phyloP scores from a whole-genome alignment of 2,329 filamentous ascomycete genomes.

The Pseudogymnoascus sp. region DNA sequence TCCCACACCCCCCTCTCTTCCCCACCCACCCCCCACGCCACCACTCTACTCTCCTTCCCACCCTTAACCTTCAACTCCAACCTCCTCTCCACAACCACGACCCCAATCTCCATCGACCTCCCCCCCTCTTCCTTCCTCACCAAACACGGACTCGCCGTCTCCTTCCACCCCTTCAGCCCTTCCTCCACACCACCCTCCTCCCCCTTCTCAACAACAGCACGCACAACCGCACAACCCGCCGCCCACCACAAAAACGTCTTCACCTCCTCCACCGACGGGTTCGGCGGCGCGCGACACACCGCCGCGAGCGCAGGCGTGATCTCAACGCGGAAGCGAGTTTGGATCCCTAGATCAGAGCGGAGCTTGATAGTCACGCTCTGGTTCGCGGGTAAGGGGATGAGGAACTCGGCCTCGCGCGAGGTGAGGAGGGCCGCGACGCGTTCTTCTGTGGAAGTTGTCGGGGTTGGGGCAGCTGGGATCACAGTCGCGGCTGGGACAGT shows the following conservation, averaged over 20 bases:
- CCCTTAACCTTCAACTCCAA: conserved; percentile 19
- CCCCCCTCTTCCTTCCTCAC: neutral
- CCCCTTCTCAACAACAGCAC: neutral
- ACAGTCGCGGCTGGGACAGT: conserved; percentile 16
- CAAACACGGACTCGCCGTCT: neutral
- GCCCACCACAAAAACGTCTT: neutral
- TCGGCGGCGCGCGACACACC: neutral
- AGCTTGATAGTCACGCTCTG: conserved; percentile 31
- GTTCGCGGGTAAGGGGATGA: conserved; percentile 28
- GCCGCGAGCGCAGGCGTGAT: neutral
- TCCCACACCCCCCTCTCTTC: conserved; percentile 18
- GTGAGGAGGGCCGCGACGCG: conserved; percentile 34
- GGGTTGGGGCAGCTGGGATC: conserved; percentile 16
- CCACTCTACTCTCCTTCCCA: conserved; percentile 14
- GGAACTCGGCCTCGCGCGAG: conserved; percentile 35
- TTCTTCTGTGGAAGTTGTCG: conserved; percentile 26
- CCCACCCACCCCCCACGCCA: conserved; percentile 14
- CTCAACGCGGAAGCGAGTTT: neutral
- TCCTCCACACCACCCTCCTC: neutral
- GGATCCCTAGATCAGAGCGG: conserved; percentile 16
- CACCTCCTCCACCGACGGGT: neutral
- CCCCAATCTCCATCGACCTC: conserved; percentile 7
- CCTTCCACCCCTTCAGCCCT: conserved; percentile 9
- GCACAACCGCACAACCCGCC: neutral
- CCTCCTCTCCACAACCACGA: conserved; percentile 11